These are phyloP conservation scores for Aspergillus quadricinctus DNA, from an alignment of 2,329 filamentous ascomycete species.

Conservation along the genomic window DNA sequence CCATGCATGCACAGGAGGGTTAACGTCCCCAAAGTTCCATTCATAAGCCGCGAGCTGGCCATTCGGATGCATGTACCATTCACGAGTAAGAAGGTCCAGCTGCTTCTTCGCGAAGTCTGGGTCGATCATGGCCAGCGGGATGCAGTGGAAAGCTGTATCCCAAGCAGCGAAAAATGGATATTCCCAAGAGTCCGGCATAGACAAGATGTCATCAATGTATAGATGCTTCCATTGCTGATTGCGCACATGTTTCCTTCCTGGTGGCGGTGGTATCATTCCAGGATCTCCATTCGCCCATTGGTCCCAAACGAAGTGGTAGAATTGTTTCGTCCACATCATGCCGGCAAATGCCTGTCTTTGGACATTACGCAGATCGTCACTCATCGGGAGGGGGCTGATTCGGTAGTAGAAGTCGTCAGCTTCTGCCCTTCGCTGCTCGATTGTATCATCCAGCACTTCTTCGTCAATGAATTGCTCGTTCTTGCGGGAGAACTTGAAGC, in stretches of 20 bases:
- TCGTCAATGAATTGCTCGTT: slow-evolving; percentile 79
- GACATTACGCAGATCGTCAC: slow-evolving; percentile 89
- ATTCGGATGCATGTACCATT: slow-evolving; percentile 99
- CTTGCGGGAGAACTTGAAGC: slow-evolving; percentile 79
- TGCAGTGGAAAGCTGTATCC: slow-evolving; percentile 97
- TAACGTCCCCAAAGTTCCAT: slow-evolving; percentile 98
- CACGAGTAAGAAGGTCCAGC: slow-evolving; percentile 87
- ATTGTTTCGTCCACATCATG: slow-evolving; percentile 99
- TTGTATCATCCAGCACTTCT: slow-evolving; percentile 84
- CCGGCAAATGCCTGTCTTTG: slow-evolving; percentile 91
- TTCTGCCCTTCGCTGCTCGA: slow-evolving; percentile 80
- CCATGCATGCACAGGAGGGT: slow-evolving; percentile 95
- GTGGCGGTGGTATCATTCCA: slow-evolving; percentile 77
- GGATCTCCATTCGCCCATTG: slow-evolving; percentile 97
- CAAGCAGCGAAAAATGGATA: slow-evolving; percentile 97
- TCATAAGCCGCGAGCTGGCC: slow-evolving; percentile 90
- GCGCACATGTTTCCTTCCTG: slow-evolving; percentile 71
- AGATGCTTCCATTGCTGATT: slow-evolving; percentile 93
- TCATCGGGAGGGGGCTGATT: slow-evolving; percentile 88
- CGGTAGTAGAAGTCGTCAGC: slow-evolving; percentile 95
- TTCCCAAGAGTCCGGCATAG: slow-evolving; percentile 98
- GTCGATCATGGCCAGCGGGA: slow-evolving; percentile 93
- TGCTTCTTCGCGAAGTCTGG: slow-evolving; percentile 98
- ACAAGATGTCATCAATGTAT: slow-evolving; percentile 89
- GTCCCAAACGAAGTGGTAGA: slow-evolving; percentile 95